Base-by-base conservation (phyloP, 2,329 filamentous ascomycete species). In the Microascus cirrosus region DNA sequence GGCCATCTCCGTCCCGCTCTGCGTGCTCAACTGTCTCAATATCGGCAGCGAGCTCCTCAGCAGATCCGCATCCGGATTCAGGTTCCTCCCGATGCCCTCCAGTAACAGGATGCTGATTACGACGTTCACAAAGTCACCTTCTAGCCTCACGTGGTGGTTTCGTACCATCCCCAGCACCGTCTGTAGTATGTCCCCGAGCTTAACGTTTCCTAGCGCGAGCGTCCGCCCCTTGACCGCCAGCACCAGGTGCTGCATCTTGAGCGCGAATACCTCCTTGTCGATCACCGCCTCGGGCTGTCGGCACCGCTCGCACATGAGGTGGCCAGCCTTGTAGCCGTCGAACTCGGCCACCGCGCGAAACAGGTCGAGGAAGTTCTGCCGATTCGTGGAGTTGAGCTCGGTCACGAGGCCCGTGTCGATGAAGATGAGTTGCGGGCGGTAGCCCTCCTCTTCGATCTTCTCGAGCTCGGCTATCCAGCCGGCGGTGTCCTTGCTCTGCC, bases 51-150 rank as follows among this genome's bases (percentile, higher is more conserved):
- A 90, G 66, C 90, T 92, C 67, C 76, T 80, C 62, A 99, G 86
- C 13, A 99, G 77, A 72, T 99, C 94, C 53, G 96, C 76, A 57
- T 93, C 79, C 0, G 94, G 93, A 69, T 97, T 87, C 18, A 99
- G 74, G 60, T 80, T 90, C 61, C 94, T 82, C 0, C 94, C 94
- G 66, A 97, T 99, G 7, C 94, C 94, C 69, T 99, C 94, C 1
- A 99, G 78, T 2, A 99, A 78, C 36, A 99, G 75, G 57, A 97
- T 96, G 60, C 90, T 95, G 59, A 99, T 87, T 34, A 99, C 93
- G 4, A 99, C 94, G 67, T 99, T 99, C 68, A 99, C 91, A 68
- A 97, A 99, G 69, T 99, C 94, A 10, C 94, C 94, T 71, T 99
- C 94, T 55, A 99, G 81, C 10, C 94, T 82, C 3, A 99, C 94